phyloP scores from a whole-genome alignment of 192 early-diverging fungal species.

The Dissophora ornata region DNA sequence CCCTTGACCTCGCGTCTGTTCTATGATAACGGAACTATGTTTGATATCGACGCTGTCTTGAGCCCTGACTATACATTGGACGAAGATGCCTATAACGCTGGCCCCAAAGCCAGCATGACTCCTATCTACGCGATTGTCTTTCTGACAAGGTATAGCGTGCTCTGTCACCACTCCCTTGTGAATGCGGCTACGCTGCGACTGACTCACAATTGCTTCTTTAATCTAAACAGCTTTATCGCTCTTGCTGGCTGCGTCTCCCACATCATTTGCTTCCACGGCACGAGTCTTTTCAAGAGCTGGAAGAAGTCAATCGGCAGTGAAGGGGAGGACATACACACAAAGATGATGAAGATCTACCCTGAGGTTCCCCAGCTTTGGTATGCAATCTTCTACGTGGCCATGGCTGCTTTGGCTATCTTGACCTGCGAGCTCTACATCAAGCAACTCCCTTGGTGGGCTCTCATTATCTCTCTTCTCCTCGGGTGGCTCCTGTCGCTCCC shows the following conservation, averaged over 20 bases:
- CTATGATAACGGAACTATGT: slow-evolving; percentile 17
- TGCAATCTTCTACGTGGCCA: too few relatives aligned
- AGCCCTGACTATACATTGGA: slow-evolving; percentile 69
- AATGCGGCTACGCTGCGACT: too few relatives aligned
- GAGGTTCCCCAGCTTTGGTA: too few relatives aligned
- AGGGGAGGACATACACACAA: too few relatives aligned
- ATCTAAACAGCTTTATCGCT: slow-evolving; percentile 71
- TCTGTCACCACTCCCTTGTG: too few relatives aligned
- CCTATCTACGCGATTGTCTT: slow-evolving; percentile 65
- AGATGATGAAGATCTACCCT: too few relatives aligned
- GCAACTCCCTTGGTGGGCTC: slow-evolving; percentile 65
- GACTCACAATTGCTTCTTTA: too few relatives aligned
- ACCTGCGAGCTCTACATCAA: slow-evolving; percentile 34
- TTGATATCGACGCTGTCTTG: slow-evolving; percentile 54
- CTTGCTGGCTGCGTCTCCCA: slow-evolving; percentile 63
- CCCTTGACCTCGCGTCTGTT: slow-evolving; percentile 26
- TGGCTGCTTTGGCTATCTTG: slow-evolving; percentile 48
- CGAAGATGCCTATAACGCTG: slow-evolving; percentile 55
- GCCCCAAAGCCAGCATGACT: slow-evolving; percentile 61
- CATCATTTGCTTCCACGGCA: slow-evolving; percentile 68
- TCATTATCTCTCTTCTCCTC: slow-evolving; percentile 56
- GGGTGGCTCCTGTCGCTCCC: slow-evolving; percentile 62
- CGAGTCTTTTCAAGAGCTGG: slow-evolving; percentile 66
- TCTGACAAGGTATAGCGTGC: too few relatives aligned
- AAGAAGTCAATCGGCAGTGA: slow-evolving; percentile 14